phyloP scores from a whole-genome alignment of 805 yeast genomes.

The Suhomyces sp. region DNA sequence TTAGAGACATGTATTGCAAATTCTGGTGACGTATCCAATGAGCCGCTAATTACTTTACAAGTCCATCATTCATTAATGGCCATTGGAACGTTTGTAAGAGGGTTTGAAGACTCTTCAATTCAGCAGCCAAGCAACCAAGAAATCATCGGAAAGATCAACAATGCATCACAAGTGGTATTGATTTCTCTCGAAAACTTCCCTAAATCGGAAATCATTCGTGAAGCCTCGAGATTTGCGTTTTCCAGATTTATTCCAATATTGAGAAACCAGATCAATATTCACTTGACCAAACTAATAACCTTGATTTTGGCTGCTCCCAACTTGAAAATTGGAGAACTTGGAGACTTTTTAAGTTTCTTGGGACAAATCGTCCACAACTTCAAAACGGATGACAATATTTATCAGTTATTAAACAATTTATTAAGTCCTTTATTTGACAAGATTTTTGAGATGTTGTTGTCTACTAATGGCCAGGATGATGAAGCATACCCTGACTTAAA shows the following conservation, averaged over 20 bases:
- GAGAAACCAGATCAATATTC: conserved; percentile 40
- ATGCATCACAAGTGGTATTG: conserved; percentile 76
- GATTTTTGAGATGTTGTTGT: conserved; percentile 50
- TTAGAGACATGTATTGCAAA: conserved; percentile 58
- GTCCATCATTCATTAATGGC: conserved; percentile 87
- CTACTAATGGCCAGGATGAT: conserved; percentile 14
- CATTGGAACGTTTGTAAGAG: conserved; percentile 85
- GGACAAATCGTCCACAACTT: conserved; percentile 85
- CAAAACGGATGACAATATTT: conserved; percentile 62
- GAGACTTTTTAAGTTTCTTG: conserved; percentile 78
- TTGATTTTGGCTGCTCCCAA: conserved; percentile 52
- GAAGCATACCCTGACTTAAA: conserved; percentile 53
- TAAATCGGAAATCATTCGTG: conserved; percentile 67
- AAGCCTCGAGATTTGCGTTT: conserved; percentile 81
- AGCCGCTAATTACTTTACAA: conserved; percentile 53
- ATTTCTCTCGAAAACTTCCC: conserved; percentile 78
- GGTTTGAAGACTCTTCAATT: conserved; percentile 55
- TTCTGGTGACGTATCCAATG: conserved; percentile 31
- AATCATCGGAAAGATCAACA: conserved; percentile 46
- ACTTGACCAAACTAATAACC: conserved; percentile 69
- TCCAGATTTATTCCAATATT: conserved; percentile 82
- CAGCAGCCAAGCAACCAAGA: conserved; percentile 28
- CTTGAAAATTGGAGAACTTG: conserved; percentile 61
- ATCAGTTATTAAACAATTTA: conserved; percentile 69
- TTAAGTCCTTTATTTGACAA: conserved; percentile 71